Conservation (phyloP, 768 basidiomycete species). For the Panaeolus cyanescens region DNA sequence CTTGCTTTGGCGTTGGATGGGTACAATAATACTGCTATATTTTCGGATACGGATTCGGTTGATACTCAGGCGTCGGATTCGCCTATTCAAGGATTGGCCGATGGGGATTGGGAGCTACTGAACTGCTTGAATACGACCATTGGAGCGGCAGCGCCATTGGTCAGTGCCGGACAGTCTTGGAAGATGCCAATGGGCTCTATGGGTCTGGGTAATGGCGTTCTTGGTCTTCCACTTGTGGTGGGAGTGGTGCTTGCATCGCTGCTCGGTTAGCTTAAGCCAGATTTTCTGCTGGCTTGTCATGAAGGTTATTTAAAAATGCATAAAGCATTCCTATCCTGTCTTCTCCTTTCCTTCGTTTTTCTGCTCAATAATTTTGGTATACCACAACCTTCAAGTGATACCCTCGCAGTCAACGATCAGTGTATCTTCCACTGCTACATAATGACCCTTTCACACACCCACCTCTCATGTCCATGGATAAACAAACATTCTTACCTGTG, state of each 20-base stretch:
- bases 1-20: conserved; percentile 63
- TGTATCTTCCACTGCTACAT: too few species aligned
- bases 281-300: too few species aligned
- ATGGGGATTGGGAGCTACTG: conserved; percentile 34
- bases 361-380: too few species aligned
- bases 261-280: too few species aligned
- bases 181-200: neutral
- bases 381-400: too few species aligned
- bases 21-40: conserved; percentile 63
- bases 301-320: too few species aligned
- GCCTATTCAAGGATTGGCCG: conserved; percentile 58
- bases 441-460: too few species aligned
- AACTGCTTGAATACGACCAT: conserved; percentile 67
- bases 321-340: too few species aligned
- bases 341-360: too few species aligned
- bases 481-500: too few species aligned
- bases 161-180: conserved; percentile 25
- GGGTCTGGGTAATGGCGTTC: neutral
- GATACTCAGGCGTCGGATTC: conserved; percentile 38
- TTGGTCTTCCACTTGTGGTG: neutral
- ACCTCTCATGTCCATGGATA: too few species aligned
- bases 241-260: neutral
- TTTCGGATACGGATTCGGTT: conserved; percentile 31
- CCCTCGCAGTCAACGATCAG: too few species aligned
- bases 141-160: conserved; percentile 55